Base-by-base conservation (phyloP, 805 yeast species). In the Barnettozyma wickerhamii region DNA sequence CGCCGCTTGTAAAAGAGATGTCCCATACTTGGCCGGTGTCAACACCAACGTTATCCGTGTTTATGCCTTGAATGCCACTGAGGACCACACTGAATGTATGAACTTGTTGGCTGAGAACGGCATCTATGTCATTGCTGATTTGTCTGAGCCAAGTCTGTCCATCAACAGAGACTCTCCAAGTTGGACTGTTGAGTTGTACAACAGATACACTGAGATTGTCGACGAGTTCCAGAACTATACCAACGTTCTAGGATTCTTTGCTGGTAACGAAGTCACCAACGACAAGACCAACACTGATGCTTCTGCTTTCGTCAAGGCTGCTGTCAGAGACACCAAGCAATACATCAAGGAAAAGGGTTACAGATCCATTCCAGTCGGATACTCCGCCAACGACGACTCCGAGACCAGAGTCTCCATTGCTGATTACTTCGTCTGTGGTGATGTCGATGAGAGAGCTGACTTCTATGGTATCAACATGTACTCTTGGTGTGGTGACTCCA, bases 401-500 rank as follows among this genome's bases (percentile, higher is more conserved):
- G 71, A 68, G 12, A 82, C 84, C 45, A 76, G 91, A 70, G 77
- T 75, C 37, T 53, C 69, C 33, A 68, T 83, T 53, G 90, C 90
- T 43, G 85, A 81, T 52, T 84, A 80, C 65, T 84, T 84, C 53
- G 73, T 80, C 32, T 84, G 93, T 70, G 91, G 91, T 64, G 77
- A 71, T 46, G 68, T 60, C 7, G 80, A 72, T 41, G 80, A 60
- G 17, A 70, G 70, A 51, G 89, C 88, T 45, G 93, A 84, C 63
- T 84, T 84, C 72, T 84, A 83, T 61, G 93, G 93, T 74, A 80
- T 84, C 62, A 84, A 84, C 75, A 83, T 83, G 88, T 84, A 84
- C 70, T 88, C 82, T 69, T 84, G 93, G 93, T 84, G 93, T 72
- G 91, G 91, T 56, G 33, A 57, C 15, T 77, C 86, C 15, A 59